Evolutionary conservation across 768 basidiomycete genomes (phyloP).

Genomic region (Hemileccinum rubropunctum): DNA sequence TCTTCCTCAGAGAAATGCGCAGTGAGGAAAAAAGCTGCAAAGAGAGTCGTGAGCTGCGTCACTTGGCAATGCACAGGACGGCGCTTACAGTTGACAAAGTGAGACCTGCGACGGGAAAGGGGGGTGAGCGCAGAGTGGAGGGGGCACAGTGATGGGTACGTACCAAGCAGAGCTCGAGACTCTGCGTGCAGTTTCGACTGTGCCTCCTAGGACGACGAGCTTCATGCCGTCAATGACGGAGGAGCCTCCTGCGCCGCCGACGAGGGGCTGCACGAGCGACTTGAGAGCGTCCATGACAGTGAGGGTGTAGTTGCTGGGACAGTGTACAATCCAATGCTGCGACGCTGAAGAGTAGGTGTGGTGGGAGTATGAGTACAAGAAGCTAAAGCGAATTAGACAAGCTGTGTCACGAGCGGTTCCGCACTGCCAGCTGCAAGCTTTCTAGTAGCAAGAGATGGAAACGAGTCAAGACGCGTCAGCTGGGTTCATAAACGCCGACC

Average conservation of each 20-base stretch:
- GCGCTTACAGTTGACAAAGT: slow-evolving; percentile 81
- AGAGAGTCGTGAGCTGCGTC: slow-evolving; percentile 4
- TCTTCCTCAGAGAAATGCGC: slow-evolving; percentile 91
- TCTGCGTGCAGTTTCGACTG: slow-evolving; percentile 81
- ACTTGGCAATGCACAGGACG: background rate
- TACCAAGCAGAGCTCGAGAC: slow-evolving; percentile 83
- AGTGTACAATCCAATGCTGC: slow-evolving; percentile 41
- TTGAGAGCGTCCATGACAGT: slow-evolving; percentile 72
- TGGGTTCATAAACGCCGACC: slow-evolving; percentile 24
- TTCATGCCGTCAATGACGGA: slow-evolving; percentile 88
- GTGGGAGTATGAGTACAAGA: slow-evolving; percentile 23
- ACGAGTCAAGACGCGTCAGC: slow-evolving; percentile 40
- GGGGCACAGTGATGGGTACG: slow-evolving; percentile 19
- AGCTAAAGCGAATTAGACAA: slow-evolving; percentile 17
- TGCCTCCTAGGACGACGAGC: slow-evolving; percentile 84
- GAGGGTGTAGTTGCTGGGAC: slow-evolving; percentile 16
- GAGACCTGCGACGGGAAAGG: slow-evolving; percentile 48
- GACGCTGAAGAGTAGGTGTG: slow-evolving; percentile 19
- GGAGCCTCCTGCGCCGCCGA: slow-evolving; percentile 69
- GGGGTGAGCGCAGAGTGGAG: slow-evolving; percentile 10
- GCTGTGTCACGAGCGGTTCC: slow-evolving; percentile 17
- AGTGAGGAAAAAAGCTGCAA: slow-evolving; percentile 80
- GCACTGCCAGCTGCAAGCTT: too few species aligned
- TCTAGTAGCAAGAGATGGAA: slow-evolving; percentile 19
- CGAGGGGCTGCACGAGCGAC: slow-evolving; percentile 78